phyloP scores from a whole-genome alignment of 805 yeast genomes.

The Wickerhamiella domercqiae region DNA sequence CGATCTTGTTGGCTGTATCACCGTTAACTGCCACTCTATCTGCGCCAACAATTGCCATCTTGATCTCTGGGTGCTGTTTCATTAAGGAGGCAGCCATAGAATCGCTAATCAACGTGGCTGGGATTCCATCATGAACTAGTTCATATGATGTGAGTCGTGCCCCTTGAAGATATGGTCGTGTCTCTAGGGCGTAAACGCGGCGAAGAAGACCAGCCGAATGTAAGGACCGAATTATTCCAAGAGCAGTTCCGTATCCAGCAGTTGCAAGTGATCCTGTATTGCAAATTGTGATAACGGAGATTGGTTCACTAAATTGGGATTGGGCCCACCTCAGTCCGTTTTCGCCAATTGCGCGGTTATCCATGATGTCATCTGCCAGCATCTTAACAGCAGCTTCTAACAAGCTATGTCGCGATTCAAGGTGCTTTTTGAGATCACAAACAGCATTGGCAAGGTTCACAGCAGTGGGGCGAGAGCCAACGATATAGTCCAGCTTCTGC shows the following conservation, averaged over 20 bases:
- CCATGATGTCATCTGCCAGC: slow-evolving; percentile 61
- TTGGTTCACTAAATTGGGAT: slow-evolving; percentile 32
- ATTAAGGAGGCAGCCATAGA: slow-evolving; percentile 78
- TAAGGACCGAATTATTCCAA: slow-evolving; percentile 76
- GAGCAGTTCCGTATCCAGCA: slow-evolving; percentile 93
- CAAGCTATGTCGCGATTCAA: slow-evolving; percentile 17
- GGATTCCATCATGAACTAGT: slow-evolving; percentile 68
- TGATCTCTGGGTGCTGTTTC: slow-evolving; percentile 47
- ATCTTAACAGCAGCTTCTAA: slow-evolving; percentile 30
- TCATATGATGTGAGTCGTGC: slow-evolving; percentile 87
- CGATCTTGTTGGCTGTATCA: slow-evolving; percentile 92
- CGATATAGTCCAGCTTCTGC: slow-evolving; percentile 44
- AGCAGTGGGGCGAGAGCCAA: slow-evolving; percentile 85
- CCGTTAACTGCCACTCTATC: slow-evolving; percentile 89
- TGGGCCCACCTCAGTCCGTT: slow-evolving; percentile 63
- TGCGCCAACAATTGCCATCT: slow-evolving; percentile 85
- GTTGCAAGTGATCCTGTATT: slow-evolving; percentile 96
- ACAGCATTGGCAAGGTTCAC: slow-evolving; percentile 77
- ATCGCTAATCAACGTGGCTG: slow-evolving; percentile 79
- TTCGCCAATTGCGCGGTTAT: slow-evolving; percentile 63
- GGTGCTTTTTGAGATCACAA: slow-evolving; percentile 29
- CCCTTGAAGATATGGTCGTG: slow-evolving; percentile 95
- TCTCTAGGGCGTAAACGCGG: slow-evolving; percentile 77
- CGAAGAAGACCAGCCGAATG: slow-evolving; percentile 36
- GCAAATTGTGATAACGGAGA: slow-evolving; percentile 80